Conservation (phyloP, 768 basidiomycete species). For the Trametes villosa region DNA sequence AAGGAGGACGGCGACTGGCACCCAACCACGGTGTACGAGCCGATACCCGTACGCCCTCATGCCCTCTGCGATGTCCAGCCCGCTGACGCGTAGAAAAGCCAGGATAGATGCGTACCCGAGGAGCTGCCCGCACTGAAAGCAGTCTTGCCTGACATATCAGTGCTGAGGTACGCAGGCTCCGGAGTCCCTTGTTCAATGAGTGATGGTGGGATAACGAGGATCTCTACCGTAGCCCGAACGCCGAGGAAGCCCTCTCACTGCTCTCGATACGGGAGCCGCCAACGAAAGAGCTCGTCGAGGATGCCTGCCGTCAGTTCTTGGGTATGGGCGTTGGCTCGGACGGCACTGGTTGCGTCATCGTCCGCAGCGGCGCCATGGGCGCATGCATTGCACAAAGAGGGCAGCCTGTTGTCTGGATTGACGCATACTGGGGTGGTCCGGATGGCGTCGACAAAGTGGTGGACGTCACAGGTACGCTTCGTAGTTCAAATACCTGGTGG, state of each 20-base stretch:
- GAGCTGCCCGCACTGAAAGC: conserved; percentile 70
- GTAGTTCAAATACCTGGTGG: conserved; percentile 2
- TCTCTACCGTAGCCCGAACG: conserved; percentile 67
- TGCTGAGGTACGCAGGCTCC: conserved; percentile 61
- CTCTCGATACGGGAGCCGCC: conserved; percentile 58
- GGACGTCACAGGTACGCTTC: conserved; percentile 74
- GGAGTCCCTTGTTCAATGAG: no score
- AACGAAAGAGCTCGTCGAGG: conserved; percentile 59
- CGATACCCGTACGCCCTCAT: conserved; percentile 69
- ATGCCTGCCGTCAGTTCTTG: conserved; percentile 67
- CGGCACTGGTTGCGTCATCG: conserved; percentile 64
- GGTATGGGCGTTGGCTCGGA: conserved; percentile 57
- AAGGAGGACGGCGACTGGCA: conserved; percentile 56
- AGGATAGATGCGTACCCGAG: conserved; percentile 81
- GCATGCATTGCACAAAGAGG: conserved; percentile 60
- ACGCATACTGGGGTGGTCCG: conserved; percentile 69
- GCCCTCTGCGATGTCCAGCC: background rate
- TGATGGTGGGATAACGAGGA: background rate
- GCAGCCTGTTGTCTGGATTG: conserved; percentile 60
- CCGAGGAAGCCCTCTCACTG: conserved; percentile 76
- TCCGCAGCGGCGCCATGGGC: conserved; percentile 75
- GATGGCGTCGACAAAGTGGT: conserved; percentile 54
- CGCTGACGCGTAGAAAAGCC: conserved; percentile 25
- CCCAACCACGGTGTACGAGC: conserved; percentile 79
- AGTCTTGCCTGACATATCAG: conserved; percentile 59